Percentiles rank a stretch among this genome's conserved stretches.
These are phyloP conservation scores for Fusarium sp. DNA, from an alignment of 2,329 filamentous ascomycete genomes.

Conservation along the genomic window DNA sequence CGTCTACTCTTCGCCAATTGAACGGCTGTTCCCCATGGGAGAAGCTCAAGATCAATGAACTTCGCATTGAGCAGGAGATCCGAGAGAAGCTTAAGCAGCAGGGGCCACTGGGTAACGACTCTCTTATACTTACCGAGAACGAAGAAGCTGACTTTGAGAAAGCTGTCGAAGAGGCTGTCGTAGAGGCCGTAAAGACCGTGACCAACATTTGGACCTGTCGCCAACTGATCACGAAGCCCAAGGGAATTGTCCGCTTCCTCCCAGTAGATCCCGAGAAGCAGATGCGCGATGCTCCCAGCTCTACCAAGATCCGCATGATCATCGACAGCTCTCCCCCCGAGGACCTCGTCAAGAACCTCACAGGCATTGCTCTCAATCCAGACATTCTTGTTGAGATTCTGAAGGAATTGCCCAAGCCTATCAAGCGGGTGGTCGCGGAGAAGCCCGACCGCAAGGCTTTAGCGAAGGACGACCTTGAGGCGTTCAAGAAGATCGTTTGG, in stretches of 20 bases:
- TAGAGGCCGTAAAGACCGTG: constrained; percentile 6
- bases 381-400: constrained; percentile 26
- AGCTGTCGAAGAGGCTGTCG: background rate
- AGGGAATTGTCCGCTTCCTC: constrained; percentile 38
- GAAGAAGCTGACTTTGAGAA: background rate
- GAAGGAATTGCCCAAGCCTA: background rate
- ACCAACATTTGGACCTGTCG: constrained; percentile 27
- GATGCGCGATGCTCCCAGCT: constrained; percentile 33
- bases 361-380: constrained; percentile 12
- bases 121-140: rapidly evolving
- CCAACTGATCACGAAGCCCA: constrained; percentile 20
- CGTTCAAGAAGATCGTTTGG: background rate
- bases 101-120: constrained; percentile 6
- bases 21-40: constrained; percentile 37
- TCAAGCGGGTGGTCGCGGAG: background rate
- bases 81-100: constrained; percentile 8
- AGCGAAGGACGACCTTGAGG: too few species aligned
- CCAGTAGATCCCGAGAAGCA: background rate
- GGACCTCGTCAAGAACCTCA: background rate
- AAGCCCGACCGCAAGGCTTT: background rate
- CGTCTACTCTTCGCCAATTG: constrained; percentile 41
- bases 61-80: constrained; percentile 22
- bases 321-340: constrained; percentile 9
- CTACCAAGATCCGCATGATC: constrained; percentile 40
- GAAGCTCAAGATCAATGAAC: constrained; percentile 5